Evolutionary conservation across 305 asterid species (phyloP).

Genomic region (Andrographis paniculata): DNA sequence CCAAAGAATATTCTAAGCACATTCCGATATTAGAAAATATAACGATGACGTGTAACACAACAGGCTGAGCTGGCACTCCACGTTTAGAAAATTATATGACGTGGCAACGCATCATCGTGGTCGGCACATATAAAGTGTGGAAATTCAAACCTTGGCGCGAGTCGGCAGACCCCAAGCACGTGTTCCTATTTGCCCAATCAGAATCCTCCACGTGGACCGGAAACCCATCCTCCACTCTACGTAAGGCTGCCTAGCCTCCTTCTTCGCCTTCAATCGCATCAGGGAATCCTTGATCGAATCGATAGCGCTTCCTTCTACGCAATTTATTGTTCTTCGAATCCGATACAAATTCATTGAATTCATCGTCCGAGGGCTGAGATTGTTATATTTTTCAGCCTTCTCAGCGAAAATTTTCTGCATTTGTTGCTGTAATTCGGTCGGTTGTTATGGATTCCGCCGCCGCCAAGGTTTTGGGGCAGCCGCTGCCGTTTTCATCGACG

Average conservation of each 20-base stretch:
- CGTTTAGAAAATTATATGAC: background rate
- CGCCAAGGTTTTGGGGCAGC: constrained; percentile 23
- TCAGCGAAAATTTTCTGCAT: background rate
- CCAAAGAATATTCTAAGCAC: too few relatives aligned
- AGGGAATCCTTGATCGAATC: background rate
- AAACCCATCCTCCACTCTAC: background rate
- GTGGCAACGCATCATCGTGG: background rate
- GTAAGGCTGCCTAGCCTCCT: background rate
- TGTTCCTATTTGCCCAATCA: constrained; percentile 13
- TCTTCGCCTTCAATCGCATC: too few relatives aligned
- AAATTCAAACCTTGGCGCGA: constrained; percentile 23
- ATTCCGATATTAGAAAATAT: too few relatives aligned
- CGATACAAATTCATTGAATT: background rate
- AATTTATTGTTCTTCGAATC: background rate
- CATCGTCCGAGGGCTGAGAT: constrained; percentile 13
- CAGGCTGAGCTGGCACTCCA: background rate
- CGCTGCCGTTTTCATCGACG: constrained; percentile 17
- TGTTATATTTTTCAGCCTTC: constrained; percentile 15
- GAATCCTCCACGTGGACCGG: constrained; percentile 21
- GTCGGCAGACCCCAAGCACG: constrained; percentile 30
- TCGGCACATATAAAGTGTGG: constrained; percentile 23
- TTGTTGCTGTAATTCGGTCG: background rate
- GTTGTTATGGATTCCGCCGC: constrained; percentile 27
- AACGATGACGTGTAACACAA: too few relatives aligned
- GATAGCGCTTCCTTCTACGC: background rate